These are phyloP conservation scores for Nevesoporus exiguus DNA, from an alignment of 768 basidiomycete genomes.

Conservation along the genomic window DNA sequence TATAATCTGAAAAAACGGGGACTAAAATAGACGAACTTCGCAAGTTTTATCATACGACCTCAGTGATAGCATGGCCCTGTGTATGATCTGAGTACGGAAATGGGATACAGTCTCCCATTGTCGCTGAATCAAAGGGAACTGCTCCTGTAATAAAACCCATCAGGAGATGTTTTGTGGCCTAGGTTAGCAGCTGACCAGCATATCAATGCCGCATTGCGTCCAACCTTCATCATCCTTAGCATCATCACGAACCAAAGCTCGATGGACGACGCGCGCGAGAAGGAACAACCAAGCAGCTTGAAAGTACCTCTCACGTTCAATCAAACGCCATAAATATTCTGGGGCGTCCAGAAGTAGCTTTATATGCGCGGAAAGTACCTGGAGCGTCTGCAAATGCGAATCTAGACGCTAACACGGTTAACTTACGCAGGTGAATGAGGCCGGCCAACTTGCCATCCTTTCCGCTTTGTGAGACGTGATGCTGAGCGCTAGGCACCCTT, in stretches of 20 bases:
- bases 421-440: neutral
- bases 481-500: conserved; percentile 42
- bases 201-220: conserved; percentile 57
- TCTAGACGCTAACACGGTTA: conserved; percentile 39
- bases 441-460: conserved; percentile 41
- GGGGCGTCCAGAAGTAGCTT: conserved; percentile 91
- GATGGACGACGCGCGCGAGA: conserved; percentile 80
- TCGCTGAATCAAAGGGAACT: conserved; percentile 84
- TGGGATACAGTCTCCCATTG: conserved; percentile 92
- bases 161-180: neutral
- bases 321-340: conserved; percentile 85
- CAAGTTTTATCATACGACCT: conserved; percentile 53
- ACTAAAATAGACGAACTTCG: conserved; percentile 41
- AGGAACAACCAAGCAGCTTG: conserved; percentile 87
- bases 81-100: conserved; percentile 84
- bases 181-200: conserved; percentile 44
- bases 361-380: conserved; percentile 80
- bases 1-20: neutral
- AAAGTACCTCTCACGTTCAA: conserved; percentile 76
- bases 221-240: conserved; percentile 62
- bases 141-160: conserved; percentile 46
- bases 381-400: conserved; percentile 61
- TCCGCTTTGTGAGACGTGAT: conserved; percentile 33
- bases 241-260: conserved; percentile 61
- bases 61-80: conserved; percentile 81